Base-by-base conservation (phyloP, 257 asterid species). In the Jaltomata sinuosa region DNA sequence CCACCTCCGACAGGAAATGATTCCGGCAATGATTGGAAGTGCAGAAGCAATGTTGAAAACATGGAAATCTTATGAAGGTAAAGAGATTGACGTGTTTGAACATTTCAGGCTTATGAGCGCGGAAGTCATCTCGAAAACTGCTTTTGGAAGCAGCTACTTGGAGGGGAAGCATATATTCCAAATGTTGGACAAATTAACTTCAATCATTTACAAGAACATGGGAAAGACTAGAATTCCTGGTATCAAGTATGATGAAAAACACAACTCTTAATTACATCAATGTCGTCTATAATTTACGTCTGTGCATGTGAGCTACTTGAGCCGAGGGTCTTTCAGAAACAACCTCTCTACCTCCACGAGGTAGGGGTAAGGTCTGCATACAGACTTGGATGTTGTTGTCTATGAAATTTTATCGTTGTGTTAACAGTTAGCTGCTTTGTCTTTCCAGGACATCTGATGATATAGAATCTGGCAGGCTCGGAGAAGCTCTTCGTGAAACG, bases 111-210 rank as follows among this genome's bases (percentile, higher is more conserved):
- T 86, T 5, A 47, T 93, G 84, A 88, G 94, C 50, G 87, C 95
- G 50, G 93, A 90, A n/a, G 65, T 91, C 55, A 89, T 93, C 79
- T 93, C 97, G 12, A 93, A 84, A 85, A 91, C 95, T 25, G 95
- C 97, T 7, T 93, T 93, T 38, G 97, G 97, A 2, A 93, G 97
- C 87, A 91, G 91, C 65, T 93, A 91, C 54, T 19, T 80, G 67
- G 97, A 93, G 82, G 97, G 97, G 87, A 87, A 91, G 83, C 88
- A 84, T n/a, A 90, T 93, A 55, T 93, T 93, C 83, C 92, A 90
- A n/a, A 89, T 85, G 94, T n/a, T 92, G 85, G 88, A 83, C 88
- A 89, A 89, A 57, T 78, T 92, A 59, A 68, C 91, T 25, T 42
- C 71, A 19, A 81, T 90, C 2, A 83, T 88, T 74, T 89, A 92